Evolutionary conservation across 768 basidiomycete species (phyloP).

Genomic region (Boletus rufocinnamomeus): DNA sequence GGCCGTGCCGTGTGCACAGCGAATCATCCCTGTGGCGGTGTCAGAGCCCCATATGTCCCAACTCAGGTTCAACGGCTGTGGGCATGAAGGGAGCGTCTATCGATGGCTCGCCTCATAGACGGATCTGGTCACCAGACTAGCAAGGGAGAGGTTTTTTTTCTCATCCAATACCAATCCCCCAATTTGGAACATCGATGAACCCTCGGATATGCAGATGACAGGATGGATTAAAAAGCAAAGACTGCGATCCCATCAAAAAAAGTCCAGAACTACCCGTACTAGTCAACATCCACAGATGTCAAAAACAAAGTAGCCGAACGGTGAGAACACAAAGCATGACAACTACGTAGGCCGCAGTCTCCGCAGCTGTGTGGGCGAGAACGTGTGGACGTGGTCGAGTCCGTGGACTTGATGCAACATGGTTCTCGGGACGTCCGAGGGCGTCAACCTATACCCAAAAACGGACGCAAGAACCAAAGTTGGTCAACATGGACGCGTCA

Average conservation of each 20-base stretch:
- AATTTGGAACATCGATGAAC: neutral
- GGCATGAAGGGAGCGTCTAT: too few species aligned
- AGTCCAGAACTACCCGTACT: neutral
- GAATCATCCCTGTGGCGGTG: conserved; percentile 6
- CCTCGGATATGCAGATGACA: neutral
- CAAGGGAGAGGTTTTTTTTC: neutral
- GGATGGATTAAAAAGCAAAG: neutral
- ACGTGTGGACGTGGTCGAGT: neutral
- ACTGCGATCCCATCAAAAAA: neutral
- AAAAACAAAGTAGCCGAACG: conserved; percentile 24
- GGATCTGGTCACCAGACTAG: too few species aligned
- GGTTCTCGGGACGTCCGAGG: neutral
- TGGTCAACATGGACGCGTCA: conserved; percentile 5
- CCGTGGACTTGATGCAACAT: neutral
- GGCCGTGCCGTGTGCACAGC: neutral
- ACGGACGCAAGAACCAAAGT: neutral
- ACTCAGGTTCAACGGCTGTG: conserved; percentile 1
- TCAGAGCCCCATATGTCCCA: conserved; percentile 4
- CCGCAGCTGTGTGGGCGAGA: conserved; percentile 14
- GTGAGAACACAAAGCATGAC: conserved; percentile 19
- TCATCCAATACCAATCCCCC: neutral
- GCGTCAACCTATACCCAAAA: neutral
- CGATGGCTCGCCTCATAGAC: too few species aligned
- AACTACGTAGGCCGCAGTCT: conserved; percentile 13
- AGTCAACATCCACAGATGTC: neutral